Conservation (phyloP, 805 yeast species). For the Teunomyces funiuensis region DNA sequence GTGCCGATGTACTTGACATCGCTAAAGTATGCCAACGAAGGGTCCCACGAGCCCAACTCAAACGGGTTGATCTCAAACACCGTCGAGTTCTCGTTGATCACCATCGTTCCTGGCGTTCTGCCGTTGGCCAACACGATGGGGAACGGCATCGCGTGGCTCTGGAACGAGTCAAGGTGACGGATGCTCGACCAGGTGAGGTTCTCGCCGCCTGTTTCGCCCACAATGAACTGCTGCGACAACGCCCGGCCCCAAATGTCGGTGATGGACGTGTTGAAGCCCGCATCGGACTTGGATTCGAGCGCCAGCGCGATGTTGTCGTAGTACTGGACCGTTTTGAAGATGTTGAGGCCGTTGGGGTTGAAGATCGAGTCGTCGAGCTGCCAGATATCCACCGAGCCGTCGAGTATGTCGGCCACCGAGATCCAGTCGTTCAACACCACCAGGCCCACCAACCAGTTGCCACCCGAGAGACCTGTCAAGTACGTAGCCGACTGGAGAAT, state of each 20-base stretch:
- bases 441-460: constrained; percentile 54
- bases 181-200: constrained; percentile 28
- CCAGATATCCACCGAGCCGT: constrained; percentile 51
- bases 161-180: constrained; percentile 21
- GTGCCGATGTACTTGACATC: constrained; percentile 33
- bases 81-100: constrained; percentile 67
- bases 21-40: constrained; percentile 30
- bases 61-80: constrained; percentile 40
- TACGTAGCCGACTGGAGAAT: constrained; percentile 18
- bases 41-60: constrained; percentile 47
- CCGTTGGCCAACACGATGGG: constrained; percentile 51
- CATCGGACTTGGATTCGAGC: constrained; percentile 28
- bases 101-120: constrained; percentile 57
- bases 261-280: constrained; percentile 35
- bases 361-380: constrained; percentile 60
- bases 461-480: constrained; percentile 47
- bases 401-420: constrained; percentile 30
- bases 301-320: constrained; percentile 40
- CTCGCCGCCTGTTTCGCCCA: constrained; percentile 24
- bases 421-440: constrained; percentile 39
- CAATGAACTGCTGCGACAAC: constrained; percentile 35
- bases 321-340: constrained; percentile 48
- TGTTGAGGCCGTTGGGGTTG: constrained; percentile 61
- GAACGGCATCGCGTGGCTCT: constrained; percentile 36
- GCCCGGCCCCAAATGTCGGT: constrained; percentile 46